Evolutionary conservation across 2,329 filamentous ascomycete species (phyloP).

Genomic region (Clonostachys chloroleuca): DNA sequence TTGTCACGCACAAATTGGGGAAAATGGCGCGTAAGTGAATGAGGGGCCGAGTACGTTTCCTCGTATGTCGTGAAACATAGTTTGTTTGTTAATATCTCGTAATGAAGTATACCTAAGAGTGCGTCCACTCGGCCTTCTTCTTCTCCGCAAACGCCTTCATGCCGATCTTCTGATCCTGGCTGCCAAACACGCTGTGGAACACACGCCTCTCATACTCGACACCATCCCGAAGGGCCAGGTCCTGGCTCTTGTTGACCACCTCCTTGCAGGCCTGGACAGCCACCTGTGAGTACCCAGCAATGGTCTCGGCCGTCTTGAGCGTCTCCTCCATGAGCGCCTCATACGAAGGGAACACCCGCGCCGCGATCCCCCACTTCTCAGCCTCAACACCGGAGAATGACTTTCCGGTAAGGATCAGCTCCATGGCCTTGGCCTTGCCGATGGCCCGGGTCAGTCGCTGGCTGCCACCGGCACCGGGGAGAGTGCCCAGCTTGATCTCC

Average conservation of each 20-base stretch:
- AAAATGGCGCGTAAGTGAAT: no score
- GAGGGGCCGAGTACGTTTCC: no score
- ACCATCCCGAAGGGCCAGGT: constrained; percentile 79
- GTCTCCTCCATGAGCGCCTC: constrained; percentile 80
- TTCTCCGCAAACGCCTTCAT: constrained; percentile 96
- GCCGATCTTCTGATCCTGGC: constrained; percentile 94
- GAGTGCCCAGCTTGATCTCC: constrained; percentile 90
- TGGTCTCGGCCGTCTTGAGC: constrained; percentile 79
- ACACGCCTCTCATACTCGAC: constrained; percentile 92
- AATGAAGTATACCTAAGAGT: constrained; percentile 51
- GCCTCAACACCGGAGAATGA: constrained; percentile 82
- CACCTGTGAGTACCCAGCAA: constrained; percentile 83
- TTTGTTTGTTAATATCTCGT: not conserved
- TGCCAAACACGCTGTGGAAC: constrained; percentile 92
- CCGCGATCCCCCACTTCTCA: constrained; percentile 85
- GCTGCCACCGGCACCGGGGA: constrained; percentile 87
- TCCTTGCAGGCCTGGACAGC: constrained; percentile 89
- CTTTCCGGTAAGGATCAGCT: constrained; percentile 81
- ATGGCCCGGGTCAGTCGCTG: constrained; percentile 82
- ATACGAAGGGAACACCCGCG: constrained; percentile 72
- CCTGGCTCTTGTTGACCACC: constrained; percentile 99
- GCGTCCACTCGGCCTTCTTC: constrained; percentile 85
- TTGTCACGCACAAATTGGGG: no score
- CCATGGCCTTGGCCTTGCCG: constrained; percentile 86
- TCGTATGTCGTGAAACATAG: no score